phyloP scores from a whole-genome alignment of 192 early-diverging fungal genomes.

The Coemansia sp. region DNA sequence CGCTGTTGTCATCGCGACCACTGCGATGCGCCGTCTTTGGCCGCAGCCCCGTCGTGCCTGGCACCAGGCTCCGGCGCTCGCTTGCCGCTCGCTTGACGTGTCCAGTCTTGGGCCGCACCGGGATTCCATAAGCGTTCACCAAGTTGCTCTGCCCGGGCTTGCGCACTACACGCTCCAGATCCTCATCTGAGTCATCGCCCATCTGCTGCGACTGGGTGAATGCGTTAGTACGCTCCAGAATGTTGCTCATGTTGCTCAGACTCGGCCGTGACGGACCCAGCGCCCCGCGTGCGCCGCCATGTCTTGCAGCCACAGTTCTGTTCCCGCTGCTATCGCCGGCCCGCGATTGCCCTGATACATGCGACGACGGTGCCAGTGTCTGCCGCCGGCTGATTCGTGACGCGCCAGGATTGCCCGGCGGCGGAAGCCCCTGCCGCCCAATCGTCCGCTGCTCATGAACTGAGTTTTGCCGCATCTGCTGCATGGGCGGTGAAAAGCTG shows the following conservation, averaged over 20 bases:
- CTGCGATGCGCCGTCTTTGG: constrained; percentile 26
- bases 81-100: constrained; percentile 26
- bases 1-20: constrained; percentile 7
- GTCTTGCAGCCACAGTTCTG: constrained; percentile 13
- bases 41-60: constrained; percentile 5
- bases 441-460: constrained; percentile 9
- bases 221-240: constrained; percentile 33
- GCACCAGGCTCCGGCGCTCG: constrained; percentile 38
- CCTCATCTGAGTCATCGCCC: constrained; percentile 34
- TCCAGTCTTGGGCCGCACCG: constrained; percentile 25
- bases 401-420: constrained; percentile 15
- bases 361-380: constrained; percentile 31
- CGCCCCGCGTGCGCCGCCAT: constrained; percentile 11
- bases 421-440: constrained; percentile 27
- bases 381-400: constrained; percentile 24
- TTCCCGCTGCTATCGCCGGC: constrained; percentile 9
- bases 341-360: constrained; percentile 8
- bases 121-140: constrained; percentile 46
- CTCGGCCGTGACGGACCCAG: constrained; percentile 21
- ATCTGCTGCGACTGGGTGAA: constrained; percentile 21
- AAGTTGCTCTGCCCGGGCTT: constrained; percentile 29
- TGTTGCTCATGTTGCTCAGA: constrained; percentile 26
- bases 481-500: constrained; percentile 35
- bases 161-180: constrained; percentile 48
- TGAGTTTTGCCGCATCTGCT: constrained; percentile 7